Evolutionary conservation across 2,329 filamentous ascomycete genomes (phyloP).

Genomic region (Aspergillus pseudotamarii): DNA sequence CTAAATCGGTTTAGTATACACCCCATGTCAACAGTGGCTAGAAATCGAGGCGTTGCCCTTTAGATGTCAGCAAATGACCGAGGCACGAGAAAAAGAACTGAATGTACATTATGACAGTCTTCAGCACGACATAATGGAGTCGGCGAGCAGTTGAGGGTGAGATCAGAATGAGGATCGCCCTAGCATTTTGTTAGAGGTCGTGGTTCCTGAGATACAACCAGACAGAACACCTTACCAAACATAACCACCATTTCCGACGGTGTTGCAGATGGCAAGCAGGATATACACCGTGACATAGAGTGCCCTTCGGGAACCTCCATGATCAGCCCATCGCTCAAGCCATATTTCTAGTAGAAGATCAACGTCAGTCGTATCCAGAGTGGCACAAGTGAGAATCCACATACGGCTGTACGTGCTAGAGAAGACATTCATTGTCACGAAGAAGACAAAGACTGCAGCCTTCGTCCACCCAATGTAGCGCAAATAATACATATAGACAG

Average conservation of each 20-base stretch:
- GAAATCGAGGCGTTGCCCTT: neutral
- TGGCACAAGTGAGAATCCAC: no score
- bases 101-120: conserved; percentile 4
- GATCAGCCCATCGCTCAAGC: conserved; percentile 3
- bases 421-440: no score
- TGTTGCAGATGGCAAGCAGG: neutral
- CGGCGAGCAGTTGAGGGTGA: neutral
- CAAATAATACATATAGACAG: no score
- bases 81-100: no score
- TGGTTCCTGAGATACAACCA: neutral
- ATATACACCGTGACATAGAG: conserved; percentile 6
- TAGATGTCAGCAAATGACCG: no score
- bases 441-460: no score
- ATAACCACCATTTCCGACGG: conserved; percentile 6
- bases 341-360: no score
- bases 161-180: conserved; percentile 7
- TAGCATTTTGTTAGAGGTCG: neutral
- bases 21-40: conserved; percentile 1
- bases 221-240: neutral
- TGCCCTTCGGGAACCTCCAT: neutral
- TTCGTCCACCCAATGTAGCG: no score
- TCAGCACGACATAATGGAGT: conserved; percentile 2
- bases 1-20: neutral
- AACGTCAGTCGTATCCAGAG: no score
- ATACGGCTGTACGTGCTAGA: no score